Conservation (phyloP, 2,329 filamentous ascomycete genomes). For the Colletotrichum sp. region DNA sequence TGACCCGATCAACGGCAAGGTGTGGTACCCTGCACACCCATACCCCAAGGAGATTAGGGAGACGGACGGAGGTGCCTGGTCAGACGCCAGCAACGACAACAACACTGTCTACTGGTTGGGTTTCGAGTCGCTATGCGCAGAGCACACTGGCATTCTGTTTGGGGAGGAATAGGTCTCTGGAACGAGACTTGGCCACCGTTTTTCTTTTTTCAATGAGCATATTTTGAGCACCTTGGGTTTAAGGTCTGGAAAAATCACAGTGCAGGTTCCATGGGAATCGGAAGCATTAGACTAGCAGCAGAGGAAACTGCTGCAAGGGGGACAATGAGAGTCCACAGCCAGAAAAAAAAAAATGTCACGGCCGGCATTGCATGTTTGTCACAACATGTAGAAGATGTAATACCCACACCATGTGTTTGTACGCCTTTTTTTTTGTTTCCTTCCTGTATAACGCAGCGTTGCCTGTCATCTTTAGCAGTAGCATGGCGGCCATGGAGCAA, state of each 20-base stretch:
- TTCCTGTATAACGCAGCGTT: background rate
- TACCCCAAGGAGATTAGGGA: slow-evolving; percentile 15
- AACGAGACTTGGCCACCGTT: background rate
- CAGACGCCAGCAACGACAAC: slow-evolving; percentile 20
- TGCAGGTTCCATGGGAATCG: background rate
- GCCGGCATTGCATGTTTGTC: slow-evolving; percentile 7
- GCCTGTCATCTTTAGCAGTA: background rate
- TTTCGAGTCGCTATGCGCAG: slow-evolving; percentile 19
- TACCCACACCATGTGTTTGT: background rate
- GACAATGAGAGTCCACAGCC: background rate
- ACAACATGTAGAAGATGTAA: slow-evolving; percentile 3
- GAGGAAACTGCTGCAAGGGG: background rate
- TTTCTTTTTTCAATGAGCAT: background rate
- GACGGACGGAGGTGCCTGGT: slow-evolving; percentile 20
- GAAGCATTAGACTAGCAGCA: slow-evolving; percentile 3
- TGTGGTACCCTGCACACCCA: slow-evolving; percentile 28
- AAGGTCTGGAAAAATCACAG: background rate
- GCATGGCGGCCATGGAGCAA: slow-evolving; percentile 4
- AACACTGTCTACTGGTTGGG: slow-evolving; percentile 16
- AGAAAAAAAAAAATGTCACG: background rate
- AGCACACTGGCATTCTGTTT: slow-evolving; percentile 16
- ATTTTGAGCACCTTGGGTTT: background rate
- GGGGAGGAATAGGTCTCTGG: slow-evolving; percentile 5
- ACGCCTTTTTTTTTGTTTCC: background rate
- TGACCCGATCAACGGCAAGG: slow-evolving; percentile 33